phyloP scores from a whole-genome alignment of 192 early-diverging fungal genomes.

The Dissophora ornata region DNA sequence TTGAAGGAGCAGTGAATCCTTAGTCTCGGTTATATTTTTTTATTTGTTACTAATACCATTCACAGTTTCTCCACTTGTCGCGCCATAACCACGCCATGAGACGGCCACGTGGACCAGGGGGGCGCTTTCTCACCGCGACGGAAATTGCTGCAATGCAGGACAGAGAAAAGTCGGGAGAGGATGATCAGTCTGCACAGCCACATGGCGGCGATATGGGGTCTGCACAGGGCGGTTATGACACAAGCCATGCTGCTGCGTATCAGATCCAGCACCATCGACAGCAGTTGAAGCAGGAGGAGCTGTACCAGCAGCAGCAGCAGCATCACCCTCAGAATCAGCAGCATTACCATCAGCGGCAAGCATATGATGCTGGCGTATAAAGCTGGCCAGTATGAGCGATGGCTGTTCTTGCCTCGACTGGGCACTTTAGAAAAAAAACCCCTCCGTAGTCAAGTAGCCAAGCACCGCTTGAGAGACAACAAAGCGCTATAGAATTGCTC shows the following conservation, averaged over 20 bases:
- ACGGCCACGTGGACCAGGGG: slow-evolving; percentile 95
- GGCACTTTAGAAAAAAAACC: no score
- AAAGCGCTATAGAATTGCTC: no score
- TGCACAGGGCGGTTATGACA: background rate
- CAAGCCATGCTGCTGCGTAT: slow-evolving; percentile 14
- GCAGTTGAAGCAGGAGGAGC: slow-evolving; percentile 44
- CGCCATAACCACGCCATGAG: slow-evolving; percentile 97
- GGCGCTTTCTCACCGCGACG: slow-evolving; percentile 82
- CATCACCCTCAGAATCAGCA: slow-evolving; percentile 17
- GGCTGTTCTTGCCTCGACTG: no score
- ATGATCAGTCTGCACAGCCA: background rate
- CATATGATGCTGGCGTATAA: background rate
- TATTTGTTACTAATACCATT: no score
- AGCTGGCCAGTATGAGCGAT: background rate
- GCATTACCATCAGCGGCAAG: slow-evolving; percentile 15
- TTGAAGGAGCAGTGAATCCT: no score
- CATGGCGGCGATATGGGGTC: background rate
- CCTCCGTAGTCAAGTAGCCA: no score
- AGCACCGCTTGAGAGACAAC: no score
- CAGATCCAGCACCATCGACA: slow-evolving; percentile 44
- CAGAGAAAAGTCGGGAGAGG: slow-evolving; percentile 5
- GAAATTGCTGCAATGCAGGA: slow-evolving; percentile 52
- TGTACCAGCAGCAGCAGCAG: slow-evolving; percentile 20
- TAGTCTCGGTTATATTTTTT: no score
- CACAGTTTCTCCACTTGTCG: slow-evolving; percentile 94